phyloP scores from a whole-genome alignment of 306 rosid species.

The Astragalus glycyphyllos region DNA sequence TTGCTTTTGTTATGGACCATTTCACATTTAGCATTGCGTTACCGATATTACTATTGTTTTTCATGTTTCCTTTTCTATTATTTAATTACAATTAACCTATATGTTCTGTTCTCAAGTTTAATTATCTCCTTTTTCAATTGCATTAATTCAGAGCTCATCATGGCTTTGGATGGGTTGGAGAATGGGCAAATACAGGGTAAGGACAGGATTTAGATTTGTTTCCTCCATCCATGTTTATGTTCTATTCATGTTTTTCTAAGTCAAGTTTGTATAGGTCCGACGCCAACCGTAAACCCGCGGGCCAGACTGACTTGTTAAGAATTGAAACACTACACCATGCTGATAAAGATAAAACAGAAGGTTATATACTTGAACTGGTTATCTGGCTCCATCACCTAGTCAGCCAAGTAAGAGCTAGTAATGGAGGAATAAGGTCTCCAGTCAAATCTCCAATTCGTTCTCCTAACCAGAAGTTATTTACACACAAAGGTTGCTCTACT shows the following conservation, averaged over 20 bases:
- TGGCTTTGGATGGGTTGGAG: slow-evolving; percentile 99
- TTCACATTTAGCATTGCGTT: slow-evolving; percentile 21
- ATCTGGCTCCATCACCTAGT: slow-evolving; percentile 94
- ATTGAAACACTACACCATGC: slow-evolving; percentile 96
- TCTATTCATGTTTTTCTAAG: slow-evolving; percentile 30
- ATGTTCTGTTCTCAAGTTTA: slow-evolving; percentile 37
- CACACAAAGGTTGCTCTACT: slow-evolving; percentile 56
- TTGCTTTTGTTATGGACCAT: slow-evolving; percentile 22
- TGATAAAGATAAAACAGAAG: slow-evolving; percentile 80
- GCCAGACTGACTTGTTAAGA: slow-evolving; percentile 78
- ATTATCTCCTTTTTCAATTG: slow-evolving; percentile 33
- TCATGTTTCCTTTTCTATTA: neutral
- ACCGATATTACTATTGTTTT: neutral
- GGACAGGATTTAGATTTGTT: slow-evolving; percentile 40
- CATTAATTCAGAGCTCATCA: slow-evolving; percentile 84
- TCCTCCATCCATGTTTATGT: slow-evolving; percentile 16
- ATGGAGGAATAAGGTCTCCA: slow-evolving; percentile 87
- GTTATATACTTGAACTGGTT: slow-evolving; percentile 83
- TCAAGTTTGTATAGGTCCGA: slow-evolving; percentile 66
- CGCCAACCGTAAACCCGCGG: slow-evolving; percentile 68
- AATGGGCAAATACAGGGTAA: slow-evolving; percentile 99
- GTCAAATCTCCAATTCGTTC: slow-evolving; percentile 85
- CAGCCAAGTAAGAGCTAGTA: slow-evolving; percentile 71
- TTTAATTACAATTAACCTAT: slow-evolving; percentile 7
- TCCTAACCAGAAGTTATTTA: slow-evolving; percentile 63